Conservation (phyloP, 78 protist genomes). For the Mantamonas sphyraenae region DNA sequence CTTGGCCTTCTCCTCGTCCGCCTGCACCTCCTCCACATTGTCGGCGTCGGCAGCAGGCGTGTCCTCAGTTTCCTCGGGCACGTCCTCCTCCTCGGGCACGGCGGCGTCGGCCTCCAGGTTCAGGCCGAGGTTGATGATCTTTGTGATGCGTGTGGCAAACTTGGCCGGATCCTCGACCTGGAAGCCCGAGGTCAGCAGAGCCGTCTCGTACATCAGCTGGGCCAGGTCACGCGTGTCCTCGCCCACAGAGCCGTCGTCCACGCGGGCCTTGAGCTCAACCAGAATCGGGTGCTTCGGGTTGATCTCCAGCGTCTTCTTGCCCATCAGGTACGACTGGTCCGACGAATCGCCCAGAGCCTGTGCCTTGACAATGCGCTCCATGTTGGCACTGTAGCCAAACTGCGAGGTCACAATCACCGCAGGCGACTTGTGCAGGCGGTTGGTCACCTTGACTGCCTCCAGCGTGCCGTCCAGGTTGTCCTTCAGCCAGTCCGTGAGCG, state of each 20-base stretch:
- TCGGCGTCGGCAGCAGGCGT: conserved; percentile 16
- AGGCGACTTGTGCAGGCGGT: conserved; percentile 73
- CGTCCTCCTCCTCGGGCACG: conserved; percentile 31
- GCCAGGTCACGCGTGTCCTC: conserved; percentile 49
- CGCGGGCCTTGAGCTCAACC: conserved; percentile 35
- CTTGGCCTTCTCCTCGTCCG: background rate
- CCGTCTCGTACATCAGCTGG: conserved; percentile 67
- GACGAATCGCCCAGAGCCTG: conserved; percentile 65
- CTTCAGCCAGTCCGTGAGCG: conserved; percentile 60
- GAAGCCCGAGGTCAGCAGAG: conserved; percentile 69
- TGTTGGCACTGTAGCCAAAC: conserved; percentile 86
- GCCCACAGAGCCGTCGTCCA: conserved; percentile 43
- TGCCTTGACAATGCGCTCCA: conserved; percentile 85
- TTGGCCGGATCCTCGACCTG: conserved; percentile 48
- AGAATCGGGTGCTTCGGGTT: conserved; percentile 86
- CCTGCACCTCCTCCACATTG: background rate
- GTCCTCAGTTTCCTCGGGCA: conserved; percentile 17
- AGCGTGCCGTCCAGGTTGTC: conserved; percentile 34
- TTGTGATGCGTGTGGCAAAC: conserved; percentile 59
- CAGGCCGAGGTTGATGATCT: conserved; percentile 29
- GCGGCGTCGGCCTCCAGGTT: conserved; percentile 35
- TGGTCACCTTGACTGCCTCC: conserved; percentile 62
- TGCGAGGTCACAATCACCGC: conserved; percentile 57
- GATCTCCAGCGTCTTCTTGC: conserved; percentile 73
- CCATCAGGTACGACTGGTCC: conserved; percentile 4